Conservation (phyloP, 208 protist species). For the Polymyxa betae region DNA sequence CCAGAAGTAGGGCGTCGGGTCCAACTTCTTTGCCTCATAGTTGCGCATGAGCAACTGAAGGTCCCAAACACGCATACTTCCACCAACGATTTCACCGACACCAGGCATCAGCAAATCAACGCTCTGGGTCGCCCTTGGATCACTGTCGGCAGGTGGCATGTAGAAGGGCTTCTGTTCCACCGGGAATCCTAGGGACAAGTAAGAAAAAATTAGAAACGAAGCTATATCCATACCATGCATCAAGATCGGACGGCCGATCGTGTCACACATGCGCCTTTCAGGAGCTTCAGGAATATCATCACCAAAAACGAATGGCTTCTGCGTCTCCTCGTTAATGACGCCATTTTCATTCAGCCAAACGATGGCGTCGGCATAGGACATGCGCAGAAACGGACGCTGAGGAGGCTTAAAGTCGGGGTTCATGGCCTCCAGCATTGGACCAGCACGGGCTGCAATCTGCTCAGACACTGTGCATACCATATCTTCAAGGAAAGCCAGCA, state of each 20-base stretch:
- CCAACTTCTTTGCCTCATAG: conserved; percentile 89
- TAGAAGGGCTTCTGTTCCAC: conserved; percentile 97
- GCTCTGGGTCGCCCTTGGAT: conserved; percentile 66
- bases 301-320: conserved; percentile 83
- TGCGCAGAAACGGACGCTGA: conserved; percentile 89
- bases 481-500: conserved; percentile 90
- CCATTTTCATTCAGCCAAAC: conserved; percentile 88
- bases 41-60: conserved; percentile 87
- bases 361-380: conserved; percentile 94
- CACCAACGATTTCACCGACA: conserved; percentile 97
- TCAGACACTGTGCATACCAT: conserved; percentile 86
- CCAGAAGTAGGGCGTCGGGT: conserved; percentile 95
- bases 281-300: conserved; percentile 97
- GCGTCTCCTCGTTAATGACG: conserved; percentile 83
- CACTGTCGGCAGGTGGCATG: conserved; percentile 83
- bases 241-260: conserved; percentile 92
- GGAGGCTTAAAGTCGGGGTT: conserved; percentile 69
- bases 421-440: neutral
- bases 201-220: too few species aligned
- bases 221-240: conserved; percentile 76
- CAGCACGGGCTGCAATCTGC: conserved; percentile 71
- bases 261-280: conserved; percentile 94
- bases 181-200: conserved; percentile 85
- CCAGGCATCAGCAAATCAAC: conserved; percentile 93
- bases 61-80: conserved; percentile 93